Evolutionary conservation across 108 stramenopile genomes (phyloP).

Genomic region (Cylindrotheca fusiformis): DNA sequence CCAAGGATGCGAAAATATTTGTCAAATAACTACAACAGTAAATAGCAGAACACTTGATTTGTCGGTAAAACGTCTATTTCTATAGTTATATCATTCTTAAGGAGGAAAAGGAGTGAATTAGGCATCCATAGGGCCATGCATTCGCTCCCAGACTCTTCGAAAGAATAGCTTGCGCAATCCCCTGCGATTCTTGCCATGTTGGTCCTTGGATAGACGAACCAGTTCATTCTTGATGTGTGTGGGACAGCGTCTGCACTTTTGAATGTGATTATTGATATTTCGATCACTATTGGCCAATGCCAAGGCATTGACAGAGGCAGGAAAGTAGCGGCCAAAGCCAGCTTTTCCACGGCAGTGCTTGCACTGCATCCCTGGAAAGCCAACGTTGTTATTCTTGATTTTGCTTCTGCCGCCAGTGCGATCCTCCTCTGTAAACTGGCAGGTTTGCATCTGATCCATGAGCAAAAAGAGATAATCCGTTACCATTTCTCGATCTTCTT

Average conservation of each 20-base stretch:
- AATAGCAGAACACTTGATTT: too few species aligned
- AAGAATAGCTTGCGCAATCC: conserved; percentile 67
- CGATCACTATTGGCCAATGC: conserved; percentile 72
- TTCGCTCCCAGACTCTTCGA: conserved; percentile 29
- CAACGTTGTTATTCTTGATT: conserved; percentile 52
- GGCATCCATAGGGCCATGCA: conserved; percentile 11
- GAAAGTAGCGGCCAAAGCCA: conserved; percentile 81
- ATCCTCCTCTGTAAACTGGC: conserved; percentile 77
- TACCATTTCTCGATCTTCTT: conserved; percentile 31
- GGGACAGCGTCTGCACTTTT: conserved; percentile 69
- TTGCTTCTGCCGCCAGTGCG: conserved; percentile 67
- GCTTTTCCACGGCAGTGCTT: conserved; percentile 71
- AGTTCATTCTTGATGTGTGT: conserved; percentile 42
- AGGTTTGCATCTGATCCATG: conserved; percentile 77
- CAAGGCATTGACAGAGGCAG: conserved; percentile 57
- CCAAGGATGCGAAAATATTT: conserved; percentile 61
- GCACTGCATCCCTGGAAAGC: conserved; percentile 78
- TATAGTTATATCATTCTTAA: too few species aligned
- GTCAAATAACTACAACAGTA: too few species aligned
- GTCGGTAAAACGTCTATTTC: too few species aligned
- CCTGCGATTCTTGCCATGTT: conserved; percentile 43
- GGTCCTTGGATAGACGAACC: conserved; percentile 29
- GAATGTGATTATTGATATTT: conserved; percentile 70
- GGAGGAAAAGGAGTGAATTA: not conserved
- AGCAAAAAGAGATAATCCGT: conserved; percentile 57